Conservation (phyloP, 2,329 filamentous ascomycete species). For the Fusarium anguioides region DNA sequence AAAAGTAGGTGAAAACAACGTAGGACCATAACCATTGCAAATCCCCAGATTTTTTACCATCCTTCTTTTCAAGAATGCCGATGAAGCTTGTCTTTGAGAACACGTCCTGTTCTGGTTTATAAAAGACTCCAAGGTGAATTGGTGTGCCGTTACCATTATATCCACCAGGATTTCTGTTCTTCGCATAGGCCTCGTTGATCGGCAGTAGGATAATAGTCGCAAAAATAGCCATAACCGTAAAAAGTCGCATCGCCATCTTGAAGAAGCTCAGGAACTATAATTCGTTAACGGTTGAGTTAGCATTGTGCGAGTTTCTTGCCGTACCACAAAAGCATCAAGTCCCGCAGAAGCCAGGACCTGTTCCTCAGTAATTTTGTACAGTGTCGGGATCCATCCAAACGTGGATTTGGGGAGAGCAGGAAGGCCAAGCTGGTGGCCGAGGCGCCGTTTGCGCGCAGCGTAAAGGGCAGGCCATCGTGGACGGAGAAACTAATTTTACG, state of each 20-base stretch:
- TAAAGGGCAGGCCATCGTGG: slow-evolving; percentile 94
- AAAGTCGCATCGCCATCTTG: slow-evolving; percentile 90
- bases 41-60: slow-evolving; percentile 51
- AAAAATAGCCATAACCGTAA: slow-evolving; percentile 83
- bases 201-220: slow-evolving; percentile 84
- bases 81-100: slow-evolving; percentile 28
- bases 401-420: slow-evolving; percentile 85
- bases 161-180: background rate
- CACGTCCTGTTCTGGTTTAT: slow-evolving; percentile 21
- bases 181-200: slow-evolving; percentile 77
- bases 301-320: slow-evolving; percentile 43
- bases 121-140: background rate
- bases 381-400: slow-evolving; percentile 90
- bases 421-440: slow-evolving; percentile 67
- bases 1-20: slow-evolving; percentile 93
- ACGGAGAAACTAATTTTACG: slow-evolving; percentile 72
- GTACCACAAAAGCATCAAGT: slow-evolving; percentile 90
- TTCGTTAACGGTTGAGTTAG: slow-evolving; percentile 24
- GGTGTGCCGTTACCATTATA: background rate
- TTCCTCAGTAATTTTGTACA: slow-evolving; percentile 88
- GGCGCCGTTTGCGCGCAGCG: slow-evolving; percentile 84
- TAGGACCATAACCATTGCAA: slow-evolving; percentile 86
- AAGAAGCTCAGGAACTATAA: slow-evolving; percentile 86
- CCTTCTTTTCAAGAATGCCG: slow-evolving; percentile 45
- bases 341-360: slow-evolving; percentile 91